A percentile compares a stretch with the other conserved stretches of the same genome.
These are phyloP conservation scores for Globisporangium perplexum DNA, from an alignment of 352 stramenopile genomes.

Conservation along the genomic window DNA sequence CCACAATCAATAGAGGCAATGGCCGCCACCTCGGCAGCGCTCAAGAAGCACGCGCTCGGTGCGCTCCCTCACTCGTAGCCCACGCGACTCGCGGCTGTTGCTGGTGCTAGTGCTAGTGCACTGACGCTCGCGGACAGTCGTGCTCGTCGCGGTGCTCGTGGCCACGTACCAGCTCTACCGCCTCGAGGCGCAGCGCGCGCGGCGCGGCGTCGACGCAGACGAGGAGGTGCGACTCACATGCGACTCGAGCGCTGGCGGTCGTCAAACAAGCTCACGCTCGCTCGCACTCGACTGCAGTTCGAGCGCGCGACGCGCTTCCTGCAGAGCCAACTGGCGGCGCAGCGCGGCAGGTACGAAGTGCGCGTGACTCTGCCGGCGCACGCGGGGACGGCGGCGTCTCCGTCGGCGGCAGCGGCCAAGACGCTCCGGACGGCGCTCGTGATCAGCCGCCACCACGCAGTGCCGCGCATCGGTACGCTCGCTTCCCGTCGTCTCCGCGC, in stretches of 20 bases:
- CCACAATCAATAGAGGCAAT: neutral
- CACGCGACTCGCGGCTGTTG: no score
- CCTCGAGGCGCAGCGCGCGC: conserved; percentile 39
- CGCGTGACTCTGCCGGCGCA: conserved; percentile 18
- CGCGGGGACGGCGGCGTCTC: conserved; percentile 4
- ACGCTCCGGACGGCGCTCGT: conserved; percentile 31
- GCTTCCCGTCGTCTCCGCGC: neutral
- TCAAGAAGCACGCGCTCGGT: conserved; percentile 39
- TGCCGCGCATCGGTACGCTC: conserved; percentile 51
- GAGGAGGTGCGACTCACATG: conserved; percentile 41
- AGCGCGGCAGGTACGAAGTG: conserved; percentile 39
- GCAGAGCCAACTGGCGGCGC: conserved; percentile 26
- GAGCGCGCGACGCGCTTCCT: conserved; percentile 35
- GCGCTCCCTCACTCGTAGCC: neutral
- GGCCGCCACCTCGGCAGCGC: conserved; percentile 1
- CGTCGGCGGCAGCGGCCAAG: neutral
- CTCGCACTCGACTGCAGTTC: conserved; percentile 30
- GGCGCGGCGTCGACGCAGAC: conserved; percentile 20
- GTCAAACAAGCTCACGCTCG: no score
- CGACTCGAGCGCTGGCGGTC: no score
- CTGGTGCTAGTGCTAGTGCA: no score
- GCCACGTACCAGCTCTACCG: conserved; percentile 54
- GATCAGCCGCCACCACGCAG: conserved; percentile 37
- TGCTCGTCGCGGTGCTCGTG: conserved; percentile 48
- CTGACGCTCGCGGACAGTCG: conserved; percentile 23